Base-by-base conservation (phyloP, 495 filamentous ascomycete genomes). In the Penicillium tannophilum region DNA sequence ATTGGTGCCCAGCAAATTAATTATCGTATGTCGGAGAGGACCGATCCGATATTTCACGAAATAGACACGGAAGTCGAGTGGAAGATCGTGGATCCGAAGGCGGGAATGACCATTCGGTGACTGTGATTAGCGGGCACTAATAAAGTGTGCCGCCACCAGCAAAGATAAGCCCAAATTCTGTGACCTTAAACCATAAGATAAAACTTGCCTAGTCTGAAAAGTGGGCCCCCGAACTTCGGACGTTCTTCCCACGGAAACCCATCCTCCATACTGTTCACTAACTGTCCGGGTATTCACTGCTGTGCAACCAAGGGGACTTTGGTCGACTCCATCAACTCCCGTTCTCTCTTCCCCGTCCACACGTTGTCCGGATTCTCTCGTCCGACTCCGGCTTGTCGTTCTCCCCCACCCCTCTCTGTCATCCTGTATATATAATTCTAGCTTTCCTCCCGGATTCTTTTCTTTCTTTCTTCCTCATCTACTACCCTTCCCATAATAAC, bases 151-250 rank as follows among this genome's bases (percentile, higher is more conserved):
- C 45, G 63, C 65, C 66, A 65, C 72, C 64, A 54, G 55, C 48
- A 61, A 43, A 72, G 72, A 76, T 75, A 76, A 76, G 64, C 55
- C 46, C 26, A 72, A 60, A 63, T 43, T 55, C 66, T 75, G 72
- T 77, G 74, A 77, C 74, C 65, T 68, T 61, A 77, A 74, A 60
- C 42, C 59, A 75, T 75, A 68, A 71, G 70, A 67, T 74, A 75
- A 76, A 59, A 67, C 57, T 46, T 16, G 7, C 9, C 53, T 20
- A 7, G 33, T 9, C 10, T 17, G 7, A 41, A 23, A 23, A 41
- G 52, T 60, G 61, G 49, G 53, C 60, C 72, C 72, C 74, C 74
- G 71, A 75, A 72, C 43, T 72, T 77, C 74, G 74, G 74, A 65
- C 74, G 45, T 56, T 55, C 62, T 64, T 57, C 56, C 63, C 58